A percentile compares a stretch with the other conserved stretches of the same genome.
Evolutionary conservation across 2,329 filamentous ascomycete genomes (phyloP).

Genomic region (Trichoderma cornu-damae): DNA sequence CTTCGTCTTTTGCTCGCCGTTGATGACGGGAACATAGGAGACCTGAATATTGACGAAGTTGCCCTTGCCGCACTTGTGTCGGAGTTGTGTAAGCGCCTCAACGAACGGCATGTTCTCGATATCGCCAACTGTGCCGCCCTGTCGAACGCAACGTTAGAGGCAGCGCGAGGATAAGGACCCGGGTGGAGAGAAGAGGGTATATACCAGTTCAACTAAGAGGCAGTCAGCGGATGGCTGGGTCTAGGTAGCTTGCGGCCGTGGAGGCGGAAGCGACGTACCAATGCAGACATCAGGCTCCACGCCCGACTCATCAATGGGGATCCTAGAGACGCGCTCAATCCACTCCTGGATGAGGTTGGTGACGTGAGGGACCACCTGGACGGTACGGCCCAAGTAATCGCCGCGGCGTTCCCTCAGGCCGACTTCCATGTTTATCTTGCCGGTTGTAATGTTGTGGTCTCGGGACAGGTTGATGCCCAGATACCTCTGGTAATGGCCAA

Average conservation of each 20-base stretch:
- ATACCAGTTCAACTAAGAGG: not conserved
- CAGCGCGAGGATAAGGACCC: not conserved
- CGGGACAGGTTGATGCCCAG: conserved; percentile 74
- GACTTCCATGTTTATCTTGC: conserved; percentile 90
- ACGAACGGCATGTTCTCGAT: conserved; percentile 86
- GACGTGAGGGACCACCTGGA: conserved; percentile 89
- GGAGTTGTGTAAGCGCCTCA: conserved; percentile 76
- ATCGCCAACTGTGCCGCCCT: conserved; percentile 63
- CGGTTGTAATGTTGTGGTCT: conserved; percentile 95
- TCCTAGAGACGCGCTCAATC: conserved; percentile 79
- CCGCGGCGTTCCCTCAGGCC: conserved; percentile 62
- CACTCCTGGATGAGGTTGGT: conserved; percentile 89
- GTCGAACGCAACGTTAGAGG: conserved; percentile 13
- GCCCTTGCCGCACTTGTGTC: conserved; percentile 63
- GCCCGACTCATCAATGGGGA: conserved; percentile 79
- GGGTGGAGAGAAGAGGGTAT: not conserved
- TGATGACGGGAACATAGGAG: conserved; percentile 69
- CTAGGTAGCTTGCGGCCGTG: not conserved
- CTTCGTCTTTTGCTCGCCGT: conserved; percentile 87
- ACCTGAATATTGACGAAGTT: conserved; percentile 66
- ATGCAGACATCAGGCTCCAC: conserved; percentile 89
- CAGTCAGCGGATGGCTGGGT: not conserved
- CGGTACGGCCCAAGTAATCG: conserved; percentile 82
- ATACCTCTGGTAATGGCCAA: conserved; percentile 61
- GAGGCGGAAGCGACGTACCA: conserved; percentile 45